A percentile compares a stretch with the other conserved stretches of the same genome.
Evolutionary conservation across 2,329 filamentous ascomycete genomes (phyloP).

Genomic region (Davidsoniella virescens): DNA sequence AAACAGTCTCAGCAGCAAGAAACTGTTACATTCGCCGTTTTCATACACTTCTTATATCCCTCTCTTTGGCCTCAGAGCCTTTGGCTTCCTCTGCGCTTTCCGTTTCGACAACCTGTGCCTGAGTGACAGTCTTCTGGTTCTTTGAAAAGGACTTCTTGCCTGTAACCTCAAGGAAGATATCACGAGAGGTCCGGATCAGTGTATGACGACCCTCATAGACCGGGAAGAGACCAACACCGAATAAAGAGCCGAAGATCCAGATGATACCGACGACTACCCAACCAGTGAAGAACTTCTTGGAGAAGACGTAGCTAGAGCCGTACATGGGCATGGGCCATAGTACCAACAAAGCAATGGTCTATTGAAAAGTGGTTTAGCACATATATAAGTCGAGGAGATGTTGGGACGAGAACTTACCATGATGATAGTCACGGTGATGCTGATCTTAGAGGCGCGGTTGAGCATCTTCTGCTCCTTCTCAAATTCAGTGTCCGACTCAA

Average conservation of each 20-base stretch:
- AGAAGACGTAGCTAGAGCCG: constrained; percentile 65
- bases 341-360: constrained; percentile 54
- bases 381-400: too few species aligned
- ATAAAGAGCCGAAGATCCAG: constrained; percentile 59
- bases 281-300: constrained; percentile 65
- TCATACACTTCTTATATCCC: not conserved
- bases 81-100: constrained; percentile 11
- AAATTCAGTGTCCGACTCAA: constrained; percentile 22
- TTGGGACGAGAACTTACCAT: constrained; percentile 36
- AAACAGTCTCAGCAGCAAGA: not conserved
- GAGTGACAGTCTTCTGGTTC: constrained; percentile 10
- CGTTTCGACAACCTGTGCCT: constrained; percentile 10
- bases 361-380: not conserved
- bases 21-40: not conserved
- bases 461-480: constrained; percentile 33
- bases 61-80: constrained; percentile 7
- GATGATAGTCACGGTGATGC: constrained; percentile 20
- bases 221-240: constrained; percentile 66
- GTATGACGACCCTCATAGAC: constrained; percentile 62
- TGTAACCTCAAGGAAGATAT: constrained; percentile 3
- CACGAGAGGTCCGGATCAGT: constrained; percentile 34
- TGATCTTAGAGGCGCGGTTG: constrained; percentile 34
- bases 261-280: constrained; percentile 65
- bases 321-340: constrained; percentile 93
- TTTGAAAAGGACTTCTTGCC: constrained; percentile 21